Evolutionary conservation across 306 rosid species (phyloP).

Genomic region (Castanopsis chinensis): DNA sequence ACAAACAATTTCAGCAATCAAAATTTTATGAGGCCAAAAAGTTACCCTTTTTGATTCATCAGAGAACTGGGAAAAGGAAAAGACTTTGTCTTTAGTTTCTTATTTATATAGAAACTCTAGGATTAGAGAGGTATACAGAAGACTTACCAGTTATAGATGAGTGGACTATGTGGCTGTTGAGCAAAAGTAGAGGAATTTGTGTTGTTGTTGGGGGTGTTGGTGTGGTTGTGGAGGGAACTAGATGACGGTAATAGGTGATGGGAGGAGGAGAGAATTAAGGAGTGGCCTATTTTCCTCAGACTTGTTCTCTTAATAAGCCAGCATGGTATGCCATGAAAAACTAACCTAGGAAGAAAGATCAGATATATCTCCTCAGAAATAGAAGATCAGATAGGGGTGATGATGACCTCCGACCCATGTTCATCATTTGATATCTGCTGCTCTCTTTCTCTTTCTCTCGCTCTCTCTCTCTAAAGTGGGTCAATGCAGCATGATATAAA

Average conservation of each 20-base stretch:
- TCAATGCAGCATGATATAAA: constrained; percentile 75
- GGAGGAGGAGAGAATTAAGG: constrained; percentile 15
- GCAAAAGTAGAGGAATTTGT: not conserved
- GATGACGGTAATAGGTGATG: constrained; percentile 10
- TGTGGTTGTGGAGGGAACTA: not conserved
- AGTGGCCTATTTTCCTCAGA: constrained; percentile 28
- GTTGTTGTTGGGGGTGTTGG: not conserved
- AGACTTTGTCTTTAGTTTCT: constrained; percentile 1
- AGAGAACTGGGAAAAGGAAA: not conserved
- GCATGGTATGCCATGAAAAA: constrained; percentile 45
- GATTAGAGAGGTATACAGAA: not conserved
- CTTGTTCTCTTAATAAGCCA: constrained; percentile 47
- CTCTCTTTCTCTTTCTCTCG: constrained; percentile 19
- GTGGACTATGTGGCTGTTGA: constrained; percentile 6
- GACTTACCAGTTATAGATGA: constrained; percentile 20
- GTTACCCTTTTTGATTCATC: not conserved
- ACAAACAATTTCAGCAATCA: not conserved
- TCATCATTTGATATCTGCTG: constrained; percentile 43
- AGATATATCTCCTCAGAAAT: constrained; percentile 54
- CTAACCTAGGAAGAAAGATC: constrained; percentile 55
- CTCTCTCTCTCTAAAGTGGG: constrained; percentile 37
- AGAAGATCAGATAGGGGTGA: constrained; percentile 71
- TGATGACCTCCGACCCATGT: constrained; percentile 58
- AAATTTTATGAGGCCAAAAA: not conserved
- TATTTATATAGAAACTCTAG: constrained; percentile 3